These are phyloP conservation scores for Clitocybe nebularis DNA, from an alignment of 1,284 basidiomycete species.

Conservation along the genomic window DNA sequence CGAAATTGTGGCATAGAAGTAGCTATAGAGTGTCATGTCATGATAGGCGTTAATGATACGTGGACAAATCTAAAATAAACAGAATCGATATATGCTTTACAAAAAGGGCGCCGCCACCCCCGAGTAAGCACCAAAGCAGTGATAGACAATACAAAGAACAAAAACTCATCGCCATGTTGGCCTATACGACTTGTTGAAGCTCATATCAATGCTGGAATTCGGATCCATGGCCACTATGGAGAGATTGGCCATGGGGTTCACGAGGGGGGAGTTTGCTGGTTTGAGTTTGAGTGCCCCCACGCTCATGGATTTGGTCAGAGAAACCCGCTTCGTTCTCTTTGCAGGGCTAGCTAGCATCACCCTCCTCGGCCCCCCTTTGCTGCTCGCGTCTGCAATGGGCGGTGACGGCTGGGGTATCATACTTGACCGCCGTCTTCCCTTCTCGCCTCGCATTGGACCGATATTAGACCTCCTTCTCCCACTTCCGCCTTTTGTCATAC, in stretches of 20 bases:
- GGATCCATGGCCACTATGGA: slow-evolving; percentile 40
- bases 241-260: slow-evolving; percentile 30
- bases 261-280: slow-evolving; percentile 18
- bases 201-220: slow-evolving; percentile 49
- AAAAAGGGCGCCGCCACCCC: slow-evolving; percentile 15
- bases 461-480: slow-evolving; percentile 69
- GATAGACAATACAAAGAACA: slow-evolving; percentile 3
- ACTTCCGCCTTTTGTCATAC: slow-evolving; percentile 17
- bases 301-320: slow-evolving; percentile 37
- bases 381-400: slow-evolving; percentile 29
- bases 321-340: slow-evolving; percentile 61
- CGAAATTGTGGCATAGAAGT: slow-evolving; percentile 13
- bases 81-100: slow-evolving; percentile 10
- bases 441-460: slow-evolving; percentile 67
- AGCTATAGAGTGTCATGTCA: too few relatives aligned
- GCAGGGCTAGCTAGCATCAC: slow-evolving; percentile 50
- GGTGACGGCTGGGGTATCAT: slow-evolving; percentile 66
- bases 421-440: slow-evolving; percentile 68
- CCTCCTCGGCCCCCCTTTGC: slow-evolving; percentile 32
- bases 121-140: slow-evolving; percentile 6
- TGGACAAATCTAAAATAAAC: slow-evolving; percentile 12
- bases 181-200: slow-evolving; percentile 37
- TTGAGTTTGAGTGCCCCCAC: slow-evolving; percentile 26
- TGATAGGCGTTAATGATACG: slow-evolving; percentile 10
- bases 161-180: slow-evolving; percentile 48